A percentile compares a stretch with the other conserved stretches of the same genome.
Evolutionary conservation across 441 rosid genomes (phyloP).

Genomic region (Capsella rubella): DNA sequence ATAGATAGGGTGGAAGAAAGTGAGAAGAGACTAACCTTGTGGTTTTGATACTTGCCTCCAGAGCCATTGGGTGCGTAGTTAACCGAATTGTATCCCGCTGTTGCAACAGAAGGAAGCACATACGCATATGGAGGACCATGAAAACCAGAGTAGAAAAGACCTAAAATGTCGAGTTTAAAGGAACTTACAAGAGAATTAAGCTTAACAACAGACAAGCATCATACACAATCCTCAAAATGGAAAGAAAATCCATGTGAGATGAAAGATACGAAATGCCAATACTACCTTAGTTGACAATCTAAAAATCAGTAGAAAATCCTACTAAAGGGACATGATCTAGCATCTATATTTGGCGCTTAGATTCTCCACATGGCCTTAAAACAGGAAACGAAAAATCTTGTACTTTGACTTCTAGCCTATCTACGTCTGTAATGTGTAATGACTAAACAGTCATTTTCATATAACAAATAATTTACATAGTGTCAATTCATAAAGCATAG

Average conservation of each 20-base stretch:
- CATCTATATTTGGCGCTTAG: not conserved
- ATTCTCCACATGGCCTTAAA: conserved; percentile 12
- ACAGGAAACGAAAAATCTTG: not conserved
- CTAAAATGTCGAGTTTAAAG: conserved; percentile 61
- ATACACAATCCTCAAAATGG: conserved; percentile 1
- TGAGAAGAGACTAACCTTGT: conserved; percentile 65
- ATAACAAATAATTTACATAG: not conserved
- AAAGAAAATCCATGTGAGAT: conserved; percentile 4
- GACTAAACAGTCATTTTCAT: conserved; percentile 26
- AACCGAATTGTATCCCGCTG: conserved; percentile 72
- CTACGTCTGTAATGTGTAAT: conserved; percentile 4
- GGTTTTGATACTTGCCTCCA: conserved; percentile 84
- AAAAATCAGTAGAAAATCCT: conserved; percentile 6
- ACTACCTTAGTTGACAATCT: conserved; percentile 27
- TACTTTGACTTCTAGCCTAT: not conserved
- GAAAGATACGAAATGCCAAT: conserved; percentile 17
- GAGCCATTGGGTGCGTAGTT: conserved; percentile 75
- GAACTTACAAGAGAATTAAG: conserved; percentile 48
- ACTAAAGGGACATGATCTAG: conserved; percentile 10
- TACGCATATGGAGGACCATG: conserved; percentile 70
- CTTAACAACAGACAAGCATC: conserved; percentile 37
- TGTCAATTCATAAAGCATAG: conserved; percentile 21
- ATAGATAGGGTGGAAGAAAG: conserved; percentile 34
- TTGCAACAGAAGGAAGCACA: conserved; percentile 81
- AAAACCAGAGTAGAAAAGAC: conserved; percentile 74